Evolutionary conservation across 129 eudicot species (phyloP), one percentile per base, ranked within the genome.

Genomic region (Pittosporum tobira): DNA sequence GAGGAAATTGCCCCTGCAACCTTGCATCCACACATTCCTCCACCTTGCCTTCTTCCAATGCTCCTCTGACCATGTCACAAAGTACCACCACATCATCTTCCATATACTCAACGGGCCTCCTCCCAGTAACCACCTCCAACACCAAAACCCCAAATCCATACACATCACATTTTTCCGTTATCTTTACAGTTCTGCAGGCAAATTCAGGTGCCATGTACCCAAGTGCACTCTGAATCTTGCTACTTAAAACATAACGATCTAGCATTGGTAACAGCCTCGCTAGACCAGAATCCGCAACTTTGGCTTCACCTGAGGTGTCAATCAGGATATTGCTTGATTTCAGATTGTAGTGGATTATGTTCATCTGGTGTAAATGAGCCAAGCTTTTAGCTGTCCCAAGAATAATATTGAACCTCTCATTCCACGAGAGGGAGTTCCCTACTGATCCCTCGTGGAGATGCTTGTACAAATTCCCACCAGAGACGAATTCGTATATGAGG

Each of bases 181-280:
- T 83, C 62, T 83, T 91, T 21, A 91, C 94, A 0, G 99, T 87
- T 64, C 70, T 70, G 64, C 99, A 91, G 3, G 94, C 96, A 56
- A 91, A 83, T 51, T 91, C 99, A 1, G 99, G 99, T 9, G 99
- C 99, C 99, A 91, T 87, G 80, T 91, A 91, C 2, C 99, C 99
- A 1, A 87, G 88, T 2, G 96, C 99, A 57, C 98, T 91, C 65
- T 86, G 96, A 59, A 86, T 91, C 70, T 86, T 87, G 64, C 96
- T 91, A 66, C 99, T 87, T 62, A 91, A 57, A 15, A 87, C 87
- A 5, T 86, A 87, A 12, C 94, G 85, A 40, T 91, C 98, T 2
- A 86, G 66, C 94, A 86, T 86, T 3, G 98, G 98, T 43, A 91
- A 59, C 26, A 91, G 75, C 62, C 85, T 73, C 2, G 99, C 99